phyloP scores from a whole-genome alignment of 2,329 filamentous ascomycete genomes.

The Teratosphaeria nubilosa region DNA sequence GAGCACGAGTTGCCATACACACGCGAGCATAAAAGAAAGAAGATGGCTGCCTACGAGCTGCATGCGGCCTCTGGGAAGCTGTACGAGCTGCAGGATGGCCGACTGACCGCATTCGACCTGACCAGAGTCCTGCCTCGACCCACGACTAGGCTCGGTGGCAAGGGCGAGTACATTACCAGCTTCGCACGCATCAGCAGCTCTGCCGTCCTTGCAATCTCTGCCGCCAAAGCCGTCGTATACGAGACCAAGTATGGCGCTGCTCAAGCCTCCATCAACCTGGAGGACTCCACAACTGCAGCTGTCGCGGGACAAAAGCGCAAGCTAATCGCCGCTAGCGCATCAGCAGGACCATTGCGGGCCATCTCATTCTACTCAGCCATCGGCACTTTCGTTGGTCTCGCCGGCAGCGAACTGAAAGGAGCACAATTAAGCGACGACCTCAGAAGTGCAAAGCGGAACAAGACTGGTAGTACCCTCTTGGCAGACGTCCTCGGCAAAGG shows the following conservation, averaged over 20 bases:
- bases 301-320: constrained; percentile 7
- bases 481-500: constrained; percentile 67
- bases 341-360: constrained; percentile 5
- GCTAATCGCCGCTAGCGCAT: constrained; percentile 3
- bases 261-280: constrained; percentile 32
- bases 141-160: constrained; percentile 35
- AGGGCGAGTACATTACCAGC: constrained; percentile 45
- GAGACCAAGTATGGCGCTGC: constrained; percentile 56
- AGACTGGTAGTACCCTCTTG: constrained; percentile 44
- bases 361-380: constrained; percentile 53
- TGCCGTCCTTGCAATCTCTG: constrained; percentile 53
- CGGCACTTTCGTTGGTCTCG: constrained; percentile 55
- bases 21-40: constrained; percentile 1
- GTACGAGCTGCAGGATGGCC: constrained; percentile 46
- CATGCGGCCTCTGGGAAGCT: constrained; percentile 54
- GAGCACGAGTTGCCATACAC: constrained; percentile 13
- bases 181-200: constrained; percentile 59
- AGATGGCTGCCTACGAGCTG: constrained; percentile 16
- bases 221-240: constrained; percentile 49
- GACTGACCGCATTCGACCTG: constrained; percentile 54
- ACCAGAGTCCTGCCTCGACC: constrained; percentile 52
- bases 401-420: constrained; percentile 54
- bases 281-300: neutral
- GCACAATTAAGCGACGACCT: constrained; percentile 42
- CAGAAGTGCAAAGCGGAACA: constrained; percentile 27